Conservation (phyloP, 495 filamentous ascomycete genomes). For the Tirmania nivea region DNA sequence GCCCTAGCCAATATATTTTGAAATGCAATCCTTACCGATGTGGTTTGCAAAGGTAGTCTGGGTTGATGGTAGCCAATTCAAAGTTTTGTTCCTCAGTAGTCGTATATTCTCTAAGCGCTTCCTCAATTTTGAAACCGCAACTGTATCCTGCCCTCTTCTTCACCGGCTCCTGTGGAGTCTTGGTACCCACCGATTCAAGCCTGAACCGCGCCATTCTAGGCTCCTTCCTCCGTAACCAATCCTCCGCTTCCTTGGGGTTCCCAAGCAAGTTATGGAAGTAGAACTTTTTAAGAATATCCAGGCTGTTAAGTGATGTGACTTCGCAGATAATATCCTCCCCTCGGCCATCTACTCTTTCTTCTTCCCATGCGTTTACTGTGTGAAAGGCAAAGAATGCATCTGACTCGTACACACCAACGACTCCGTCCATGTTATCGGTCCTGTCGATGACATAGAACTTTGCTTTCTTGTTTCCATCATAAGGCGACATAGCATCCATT, state of each 20-base stretch:
- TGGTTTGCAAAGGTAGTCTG: conserved; percentile 27
- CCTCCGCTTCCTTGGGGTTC: not conserved
- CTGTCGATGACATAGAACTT: conserved; percentile 51
- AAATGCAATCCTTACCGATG: conserved; percentile 22
- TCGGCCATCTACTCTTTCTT: conserved; percentile 29
- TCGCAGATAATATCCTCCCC: conserved; percentile 15
- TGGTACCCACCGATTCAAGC: too few relatives aligned
- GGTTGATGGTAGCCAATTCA: conserved; percentile 53
- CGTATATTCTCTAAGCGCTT: conserved; percentile 6
- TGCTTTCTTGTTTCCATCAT: conserved; percentile 24
- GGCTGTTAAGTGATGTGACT: conserved; percentile 25
- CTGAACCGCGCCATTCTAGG: too few relatives aligned
- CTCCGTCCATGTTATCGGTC: conserved; percentile 15
- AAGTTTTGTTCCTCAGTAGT: conserved; percentile 6
- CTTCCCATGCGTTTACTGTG: conserved; percentile 51
- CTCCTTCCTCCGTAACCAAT: too few relatives aligned
- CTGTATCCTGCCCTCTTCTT: too few relatives aligned
- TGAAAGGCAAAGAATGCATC: conserved; percentile 48
- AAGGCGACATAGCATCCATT: conserved; percentile 31
- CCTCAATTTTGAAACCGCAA: too few relatives aligned
- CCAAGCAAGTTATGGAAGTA: conserved; percentile 8
- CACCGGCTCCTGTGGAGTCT: too few relatives aligned
- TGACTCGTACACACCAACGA: conserved; percentile 18
- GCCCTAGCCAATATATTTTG: too few relatives aligned
- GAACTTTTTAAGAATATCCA: conserved; percentile 32